These are phyloP conservation scores for Suillus occidentalis DNA, from an alignment of 768 basidiomycete genomes.

Conservation along the genomic window DNA sequence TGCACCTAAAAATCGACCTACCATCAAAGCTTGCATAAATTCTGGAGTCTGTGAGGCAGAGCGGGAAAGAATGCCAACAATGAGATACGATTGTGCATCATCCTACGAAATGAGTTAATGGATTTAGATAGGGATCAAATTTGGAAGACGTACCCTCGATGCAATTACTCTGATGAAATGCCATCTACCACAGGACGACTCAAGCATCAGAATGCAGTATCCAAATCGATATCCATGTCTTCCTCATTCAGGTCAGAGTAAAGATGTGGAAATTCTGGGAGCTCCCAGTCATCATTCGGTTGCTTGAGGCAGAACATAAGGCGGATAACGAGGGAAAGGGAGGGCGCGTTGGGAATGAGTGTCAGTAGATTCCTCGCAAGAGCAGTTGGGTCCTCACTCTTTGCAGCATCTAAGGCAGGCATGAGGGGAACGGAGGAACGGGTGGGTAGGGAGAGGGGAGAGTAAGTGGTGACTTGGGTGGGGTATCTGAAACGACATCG, in stretches of 20 bases:
- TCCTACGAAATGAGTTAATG: conserved; percentile 35
- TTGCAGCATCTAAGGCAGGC: conserved; percentile 58
- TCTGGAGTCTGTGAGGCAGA: conserved; percentile 64
- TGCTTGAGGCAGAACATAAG: conserved; percentile 83
- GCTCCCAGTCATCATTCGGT: conserved; percentile 76
- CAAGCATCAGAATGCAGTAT: conserved; percentile 52
- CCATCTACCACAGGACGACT: conserved; percentile 63
- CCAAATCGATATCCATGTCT: conserved; percentile 55
- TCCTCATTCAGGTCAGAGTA: conserved; percentile 60
- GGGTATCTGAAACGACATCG: conserved; percentile 50
- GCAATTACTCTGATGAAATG: conserved; percentile 46
- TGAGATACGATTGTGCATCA: conserved; percentile 53
- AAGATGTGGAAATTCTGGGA: conserved; percentile 69
- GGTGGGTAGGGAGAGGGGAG: conserved; percentile 41
- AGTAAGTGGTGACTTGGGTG: conserved; percentile 38
- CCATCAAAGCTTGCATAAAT: conserved; percentile 44
- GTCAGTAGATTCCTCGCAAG: conserved; percentile 63
- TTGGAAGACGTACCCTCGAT: conserved; percentile 45
- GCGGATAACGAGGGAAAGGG: conserved; percentile 62
- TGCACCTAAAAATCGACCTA: conserved; percentile 24
- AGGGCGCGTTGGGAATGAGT: conserved; percentile 61
- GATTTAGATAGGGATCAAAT: conserved; percentile 7
- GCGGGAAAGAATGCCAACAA: conserved; percentile 63
- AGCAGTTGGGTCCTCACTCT: conserved; percentile 54
- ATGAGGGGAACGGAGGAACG: conserved; percentile 42